Evolutionary conservation across 2,329 filamentous ascomycete genomes (phyloP), one percentile per base, ranked within the genome.

Genomic region (Leptographium procerum): DNA sequence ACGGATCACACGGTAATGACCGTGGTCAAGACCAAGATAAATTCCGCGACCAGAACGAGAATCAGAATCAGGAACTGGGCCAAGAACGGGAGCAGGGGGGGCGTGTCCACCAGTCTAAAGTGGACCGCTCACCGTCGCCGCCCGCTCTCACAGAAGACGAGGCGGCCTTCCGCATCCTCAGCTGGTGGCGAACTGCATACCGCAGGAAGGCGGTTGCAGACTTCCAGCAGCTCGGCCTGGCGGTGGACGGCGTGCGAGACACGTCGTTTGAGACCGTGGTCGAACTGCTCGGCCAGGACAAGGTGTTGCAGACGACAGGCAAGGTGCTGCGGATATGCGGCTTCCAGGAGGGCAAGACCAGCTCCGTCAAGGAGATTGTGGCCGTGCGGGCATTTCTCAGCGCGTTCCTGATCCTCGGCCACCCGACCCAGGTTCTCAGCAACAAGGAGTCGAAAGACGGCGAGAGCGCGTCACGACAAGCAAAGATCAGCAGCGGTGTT

Each of bases 361-460:
- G 82, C 19, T 85, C 83, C 1, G 80, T 86, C 59, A 78, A 81
- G 51, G 83, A 88, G 63, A 87, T 87, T 76, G 84, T 86, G 40
- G 81, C 83, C 19, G 82, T 88, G 47, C 79, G 88, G 65, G 90
- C 86, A 1, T 92, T 92, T 65, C 72, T 94, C 58, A 90, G 87
- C 67, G 86, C 89, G 6, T 92, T 87, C 68, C 76, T 94, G 57
- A 91, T 92, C 61, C 74, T 91, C 29, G 88, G 87, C 1, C 89
- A 92, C 68, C 88, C 89, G 1, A 83, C 84, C 1, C 84, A 89
- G 64, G 88, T 92, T 1, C 79, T 94, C 36, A 88, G 82, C 70
- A 88, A 84, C 68, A 88, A 89, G 67, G 84, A 86, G 55, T 8
- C n/a, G 22, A 53, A 19, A 7, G n/a, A 19, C 52, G 24, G 52